Evolutionary conservation across 1,139 yeast genomes (phyloP).

Genomic region (Spathaspora sp.): DNA sequence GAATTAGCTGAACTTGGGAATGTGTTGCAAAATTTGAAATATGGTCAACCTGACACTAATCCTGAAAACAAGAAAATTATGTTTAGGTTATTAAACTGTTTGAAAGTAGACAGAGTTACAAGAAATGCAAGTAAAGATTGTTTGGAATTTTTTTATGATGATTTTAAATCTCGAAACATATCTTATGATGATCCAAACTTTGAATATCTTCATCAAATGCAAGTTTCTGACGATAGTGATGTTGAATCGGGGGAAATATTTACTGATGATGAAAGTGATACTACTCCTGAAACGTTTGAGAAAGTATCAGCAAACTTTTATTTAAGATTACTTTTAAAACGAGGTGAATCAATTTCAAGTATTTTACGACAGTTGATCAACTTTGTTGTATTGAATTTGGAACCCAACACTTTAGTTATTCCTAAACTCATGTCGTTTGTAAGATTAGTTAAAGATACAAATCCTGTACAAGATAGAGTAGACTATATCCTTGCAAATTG

Average conservation of each 20-base stretch:
- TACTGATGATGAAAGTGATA: slow-evolving; percentile 22
- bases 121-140: background rate
- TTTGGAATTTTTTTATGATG: slow-evolving; percentile 10
- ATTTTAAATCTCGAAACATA: slow-evolving; percentile 11
- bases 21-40: slow-evolving; percentile 3
- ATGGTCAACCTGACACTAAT: background rate
- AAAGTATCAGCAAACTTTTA: slow-evolving; percentile 13
- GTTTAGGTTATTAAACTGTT: slow-evolving; percentile 1
- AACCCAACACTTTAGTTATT: slow-evolving; percentile 10
- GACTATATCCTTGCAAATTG: slow-evolving; percentile 6
- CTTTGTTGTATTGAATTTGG: slow-evolving; percentile 21
- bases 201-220: slow-evolving; percentile 24
- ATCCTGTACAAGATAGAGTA: slow-evolving; percentile 4
- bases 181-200: slow-evolving; percentile 8
- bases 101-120: background rate
- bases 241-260: slow-evolving; percentile 16
- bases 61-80: slow-evolving; percentile 2
- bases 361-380: slow-evolving; percentile 29
- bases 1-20: background rate
- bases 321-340: slow-evolving; percentile 17
- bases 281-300: slow-evolving; percentile 1
- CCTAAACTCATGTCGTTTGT: slow-evolving; percentile 9
- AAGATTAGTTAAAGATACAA: slow-evolving; percentile 6
- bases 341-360: slow-evolving; percentile 29
- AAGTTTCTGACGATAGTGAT: slow-evolving; percentile 37